A percentile compares a stretch with the other conserved stretches of the same genome.
Evolutionary conservation across 345 rosid genomes (phyloP).

Genomic region (Dipteronia dyeriana): DNA sequence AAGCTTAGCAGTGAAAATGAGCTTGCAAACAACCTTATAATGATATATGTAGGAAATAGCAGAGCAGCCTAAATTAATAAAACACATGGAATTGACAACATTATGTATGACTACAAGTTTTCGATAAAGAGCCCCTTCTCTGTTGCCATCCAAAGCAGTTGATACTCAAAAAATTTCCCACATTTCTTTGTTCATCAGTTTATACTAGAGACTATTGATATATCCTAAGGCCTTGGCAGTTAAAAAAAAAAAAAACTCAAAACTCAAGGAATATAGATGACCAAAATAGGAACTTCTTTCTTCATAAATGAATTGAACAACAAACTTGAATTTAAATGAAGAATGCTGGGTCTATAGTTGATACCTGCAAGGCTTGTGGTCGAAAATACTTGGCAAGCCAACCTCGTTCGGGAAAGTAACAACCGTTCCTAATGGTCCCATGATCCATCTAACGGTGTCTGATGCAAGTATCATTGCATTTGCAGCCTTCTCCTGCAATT

Average conservation of each 20-base stretch:
- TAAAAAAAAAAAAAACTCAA: no score
- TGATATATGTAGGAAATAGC: background rate
- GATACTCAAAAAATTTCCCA: background rate
- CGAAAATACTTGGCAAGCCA: slow-evolving; percentile 53
- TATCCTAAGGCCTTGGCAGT: background rate
- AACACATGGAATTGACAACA: background rate
- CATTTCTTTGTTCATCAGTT: background rate
- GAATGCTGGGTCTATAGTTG: background rate
- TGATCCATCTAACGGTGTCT: slow-evolving; percentile 49
- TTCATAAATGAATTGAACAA: background rate
- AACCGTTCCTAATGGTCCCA: slow-evolving; percentile 48
- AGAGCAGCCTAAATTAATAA: background rate
- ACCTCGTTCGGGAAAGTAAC: slow-evolving; percentile 51
- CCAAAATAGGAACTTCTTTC: background rate
- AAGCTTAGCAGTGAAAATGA: background rate
- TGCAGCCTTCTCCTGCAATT: slow-evolving; percentile 52
- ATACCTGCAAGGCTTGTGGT: slow-evolving; percentile 38
- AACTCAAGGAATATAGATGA: no score
- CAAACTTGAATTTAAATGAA: background rate
- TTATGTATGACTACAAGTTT: background rate
- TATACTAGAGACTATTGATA: background rate
- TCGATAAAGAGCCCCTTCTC: background rate
- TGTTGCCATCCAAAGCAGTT: background rate
- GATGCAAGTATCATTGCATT: slow-evolving; percentile 42
- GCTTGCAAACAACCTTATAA: background rate